Evolutionary conservation across 768 basidiomycete genomes (phyloP), one percentile per base, ranked within the genome.

Genomic region (Amanita rimosa): DNA sequence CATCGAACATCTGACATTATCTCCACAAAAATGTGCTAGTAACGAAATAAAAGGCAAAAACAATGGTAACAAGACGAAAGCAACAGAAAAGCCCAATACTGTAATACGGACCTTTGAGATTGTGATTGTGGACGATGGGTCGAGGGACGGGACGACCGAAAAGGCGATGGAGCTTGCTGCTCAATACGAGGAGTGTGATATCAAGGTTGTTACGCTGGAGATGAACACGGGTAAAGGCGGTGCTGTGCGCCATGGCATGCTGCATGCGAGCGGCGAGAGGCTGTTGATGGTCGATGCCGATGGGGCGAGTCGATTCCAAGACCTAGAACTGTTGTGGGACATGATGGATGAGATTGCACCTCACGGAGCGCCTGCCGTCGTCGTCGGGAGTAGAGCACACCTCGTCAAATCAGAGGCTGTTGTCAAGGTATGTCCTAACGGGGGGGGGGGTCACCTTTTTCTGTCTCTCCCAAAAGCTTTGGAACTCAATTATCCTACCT

Each of bases 241-340:
- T 3, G 89, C 92, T 0, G 92, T 96, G 19, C 72, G 85, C 29
- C 94, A 96, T 65, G 93, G 94, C 31, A 88, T 94, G 78, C 62
- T 94, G 54, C 81, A 85, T 58, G 75, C 80, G 6, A 74, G 88
- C 3, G 94, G 94, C 6, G 65, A 72, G 54, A 69, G 88, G 8
- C 67, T 96, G 39, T 67, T 98, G 46, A 92, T 96, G 79, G 94
- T 84, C 37, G 94, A 98, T 58, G 94, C 94, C 6, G 94, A 98
- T 56, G 94, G 87, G 3, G 94, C 94, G 29, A 93, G 90, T 52
- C 73, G 81, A 41, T 93, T 98, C 57, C 72, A 78, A 39, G 94
- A 96, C 59, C 62, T 97, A 16, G 85, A 89, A 55, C 58, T 68
- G n/a, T 66, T 97, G 22, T 89, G 91, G 79, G 66, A 66, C 13